These are phyloP conservation scores for Neotropicomus parvogracilis DNA, from an alignment of 1,284 basidiomycete genomes.

Conservation along the genomic window DNA sequence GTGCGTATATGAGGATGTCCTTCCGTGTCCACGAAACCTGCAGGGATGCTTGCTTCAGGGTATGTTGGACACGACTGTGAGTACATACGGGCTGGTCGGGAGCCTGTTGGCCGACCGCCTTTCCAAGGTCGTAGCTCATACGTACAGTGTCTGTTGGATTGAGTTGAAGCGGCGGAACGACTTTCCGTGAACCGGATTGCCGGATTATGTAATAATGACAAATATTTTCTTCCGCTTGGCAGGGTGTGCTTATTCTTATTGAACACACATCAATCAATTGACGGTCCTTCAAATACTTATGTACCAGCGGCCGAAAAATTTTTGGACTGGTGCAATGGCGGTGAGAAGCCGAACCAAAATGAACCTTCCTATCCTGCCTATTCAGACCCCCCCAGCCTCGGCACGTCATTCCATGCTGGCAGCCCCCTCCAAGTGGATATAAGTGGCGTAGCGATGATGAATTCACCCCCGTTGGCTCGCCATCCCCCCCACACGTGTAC, in stretches of 20 bases:
- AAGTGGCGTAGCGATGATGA: not conserved
- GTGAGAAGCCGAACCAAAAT: not conserved
- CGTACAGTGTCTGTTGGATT: no score
- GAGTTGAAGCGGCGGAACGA: not conserved
- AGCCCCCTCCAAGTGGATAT: not conserved
- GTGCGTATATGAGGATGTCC: constrained; percentile 30
- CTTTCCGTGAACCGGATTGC: not conserved
- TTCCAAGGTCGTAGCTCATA: constrained; percentile 30
- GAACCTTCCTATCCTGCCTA: no score
- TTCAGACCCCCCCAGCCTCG: not conserved
- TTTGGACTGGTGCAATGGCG: not conserved
- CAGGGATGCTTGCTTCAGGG: not conserved
- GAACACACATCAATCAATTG: no score
- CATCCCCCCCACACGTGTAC: not conserved
- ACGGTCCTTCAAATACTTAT: no score
- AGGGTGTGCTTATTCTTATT: no score
- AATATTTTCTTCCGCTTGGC: not conserved
- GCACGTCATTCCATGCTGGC: not conserved
- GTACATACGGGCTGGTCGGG: constrained; percentile 23
- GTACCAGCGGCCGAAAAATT: not conserved
- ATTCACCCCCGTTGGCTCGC: not conserved
- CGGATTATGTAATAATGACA: not conserved
- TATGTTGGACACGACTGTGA: not conserved
- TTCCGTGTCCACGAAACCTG: constrained; percentile 35
- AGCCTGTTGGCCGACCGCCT: constrained; percentile 23